Evolutionary conservation across 1,139 yeast genomes (phyloP), one percentile per base, ranked within the genome.

Genomic region (Arxiozyma heterogenica): DNA sequence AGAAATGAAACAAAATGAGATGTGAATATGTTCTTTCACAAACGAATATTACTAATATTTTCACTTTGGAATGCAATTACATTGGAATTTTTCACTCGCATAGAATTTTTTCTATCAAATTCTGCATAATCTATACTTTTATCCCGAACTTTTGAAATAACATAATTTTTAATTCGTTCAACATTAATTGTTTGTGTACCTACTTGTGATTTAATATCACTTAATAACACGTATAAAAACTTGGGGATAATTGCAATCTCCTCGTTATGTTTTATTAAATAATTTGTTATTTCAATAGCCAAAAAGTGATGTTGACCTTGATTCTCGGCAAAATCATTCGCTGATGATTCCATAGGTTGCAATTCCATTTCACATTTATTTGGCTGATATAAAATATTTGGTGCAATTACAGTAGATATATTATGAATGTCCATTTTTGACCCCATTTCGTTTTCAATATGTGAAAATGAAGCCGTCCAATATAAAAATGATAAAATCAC

Each of bases 391-490:
- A 94, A 74, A 49, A 94, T 83, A 63, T 93, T 94, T 1, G 99
- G 99, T 0, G 98, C 87, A 53, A 94, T 79, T 5, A 94, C 99
- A 0, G 98, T 93, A 1, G 98, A 96, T 58, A 94, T 76, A 68
- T 94, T 94, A 67, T 91, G 96, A 41, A 86, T 81, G 67, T 93
- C 98, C 99, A 94, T 94, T 72, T 91, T 93, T 8, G 97, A 90
- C 0, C 98, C 98, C 27, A 81, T 80, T 61, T 84, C 88, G 63
- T 86, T 89, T 63, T 86, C 94, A 57, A 86, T 81, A 61, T 88
- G 93, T 0, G 98, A 87, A 72, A 94, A 94, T 6, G 98, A 88
- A 0, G 98, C 91, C 1, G 91, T 95, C 98, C 98, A 93, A 69
- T 84, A 84, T 68, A 94, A 80, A 69, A 94, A 94, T 59, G 84